phyloP scores from a whole-genome alignment of 164 flowering plant genomes.

The Berberis thunbergii region DNA sequence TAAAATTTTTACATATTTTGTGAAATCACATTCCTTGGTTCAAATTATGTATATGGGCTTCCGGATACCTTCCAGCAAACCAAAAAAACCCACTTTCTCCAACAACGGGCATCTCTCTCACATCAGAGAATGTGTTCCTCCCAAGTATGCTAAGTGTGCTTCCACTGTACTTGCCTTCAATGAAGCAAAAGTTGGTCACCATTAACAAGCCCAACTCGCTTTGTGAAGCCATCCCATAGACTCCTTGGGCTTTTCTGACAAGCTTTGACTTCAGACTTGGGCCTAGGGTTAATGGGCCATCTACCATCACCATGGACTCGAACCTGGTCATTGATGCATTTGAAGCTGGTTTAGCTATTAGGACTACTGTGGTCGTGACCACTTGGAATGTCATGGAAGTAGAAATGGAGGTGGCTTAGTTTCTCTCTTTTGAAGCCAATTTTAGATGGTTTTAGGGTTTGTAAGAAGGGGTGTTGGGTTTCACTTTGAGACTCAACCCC shows the following conservation, averaged over 20 bases:
- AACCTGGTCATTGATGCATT: no score
- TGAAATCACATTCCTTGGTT: no score
- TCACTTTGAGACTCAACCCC: no score
- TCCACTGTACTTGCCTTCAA: constrained; percentile 8
- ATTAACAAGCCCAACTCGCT: background rate
- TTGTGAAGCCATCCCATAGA: constrained; percentile 5
- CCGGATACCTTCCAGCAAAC: constrained; percentile 7
- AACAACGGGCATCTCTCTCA: constrained; percentile 11
- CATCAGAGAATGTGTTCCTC: constrained; percentile 4
- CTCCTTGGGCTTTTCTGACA: constrained; percentile 8
- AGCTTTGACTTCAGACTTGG: constrained; percentile 5
- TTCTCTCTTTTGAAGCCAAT: no score
- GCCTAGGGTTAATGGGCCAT: background rate
- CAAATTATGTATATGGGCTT: background rate
- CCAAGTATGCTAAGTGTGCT: constrained; percentile 8
- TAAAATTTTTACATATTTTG: no score
- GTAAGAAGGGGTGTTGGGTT: no score
- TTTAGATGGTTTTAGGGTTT: no score
- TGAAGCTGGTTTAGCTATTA: no score
- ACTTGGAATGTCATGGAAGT: no score
- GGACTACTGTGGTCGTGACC: no score
- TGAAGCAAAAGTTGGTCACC: constrained; percentile 7
- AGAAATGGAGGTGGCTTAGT: no score
- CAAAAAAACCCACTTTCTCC: constrained; percentile 8
- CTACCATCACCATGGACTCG: no score